Percentiles rank a stretch among this genome's conserved stretches.
These are phyloP conservation scores for Diaporthe citriasiana DNA, from an alignment of 2,329 filamentous ascomycete species.

Conservation along the genomic window DNA sequence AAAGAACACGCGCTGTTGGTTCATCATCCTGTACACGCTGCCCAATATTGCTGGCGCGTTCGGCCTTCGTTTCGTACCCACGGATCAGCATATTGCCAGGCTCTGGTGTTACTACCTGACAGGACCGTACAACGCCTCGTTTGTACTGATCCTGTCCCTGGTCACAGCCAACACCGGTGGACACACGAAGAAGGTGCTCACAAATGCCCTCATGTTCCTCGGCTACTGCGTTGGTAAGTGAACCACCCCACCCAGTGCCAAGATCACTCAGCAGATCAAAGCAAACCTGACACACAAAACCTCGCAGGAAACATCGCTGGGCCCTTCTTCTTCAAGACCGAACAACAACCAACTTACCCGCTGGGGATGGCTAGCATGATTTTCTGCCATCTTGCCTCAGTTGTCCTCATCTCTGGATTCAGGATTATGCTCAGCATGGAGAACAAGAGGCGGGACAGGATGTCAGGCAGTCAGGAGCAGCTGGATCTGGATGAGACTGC, in stretches of 20 bases:
- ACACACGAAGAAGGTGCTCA: slow-evolving; percentile 47
- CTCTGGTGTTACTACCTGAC: slow-evolving; percentile 69
- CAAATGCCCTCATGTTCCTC: slow-evolving; percentile 38
- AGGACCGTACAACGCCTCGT: slow-evolving; percentile 67
- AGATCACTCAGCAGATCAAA: slow-evolving; percentile 7
- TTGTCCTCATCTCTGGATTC: slow-evolving; percentile 62
- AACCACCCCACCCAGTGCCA: slow-evolving; percentile 40
- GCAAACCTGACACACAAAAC: slow-evolving; percentile 63
- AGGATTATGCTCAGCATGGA: slow-evolving; percentile 64
- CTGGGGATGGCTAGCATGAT: slow-evolving; percentile 74
- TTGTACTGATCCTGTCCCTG: slow-evolving; percentile 59
- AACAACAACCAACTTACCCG: slow-evolving; percentile 71
- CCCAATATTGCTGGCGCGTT: slow-evolving; percentile 68
- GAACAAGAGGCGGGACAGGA: slow-evolving; percentile 66
- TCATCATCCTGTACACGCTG: slow-evolving; percentile 63
- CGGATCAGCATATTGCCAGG: slow-evolving; percentile 59
- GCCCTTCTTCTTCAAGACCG: slow-evolving; percentile 70
- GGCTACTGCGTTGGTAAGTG: slow-evolving; percentile 43
- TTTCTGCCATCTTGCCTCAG: slow-evolving; percentile 68
- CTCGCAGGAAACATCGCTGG: slow-evolving; percentile 73
- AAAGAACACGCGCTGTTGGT: slow-evolving; percentile 45
- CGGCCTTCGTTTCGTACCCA: slow-evolving; percentile 63
- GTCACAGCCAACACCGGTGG: slow-evolving; percentile 47
- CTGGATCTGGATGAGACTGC: slow-evolving; percentile 55
- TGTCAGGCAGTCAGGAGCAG: background rate